These are phyloP conservation scores for Alternaria brassicae DNA, from an alignment of 2,329 filamentous ascomycete species.

Conservation along the genomic window DNA sequence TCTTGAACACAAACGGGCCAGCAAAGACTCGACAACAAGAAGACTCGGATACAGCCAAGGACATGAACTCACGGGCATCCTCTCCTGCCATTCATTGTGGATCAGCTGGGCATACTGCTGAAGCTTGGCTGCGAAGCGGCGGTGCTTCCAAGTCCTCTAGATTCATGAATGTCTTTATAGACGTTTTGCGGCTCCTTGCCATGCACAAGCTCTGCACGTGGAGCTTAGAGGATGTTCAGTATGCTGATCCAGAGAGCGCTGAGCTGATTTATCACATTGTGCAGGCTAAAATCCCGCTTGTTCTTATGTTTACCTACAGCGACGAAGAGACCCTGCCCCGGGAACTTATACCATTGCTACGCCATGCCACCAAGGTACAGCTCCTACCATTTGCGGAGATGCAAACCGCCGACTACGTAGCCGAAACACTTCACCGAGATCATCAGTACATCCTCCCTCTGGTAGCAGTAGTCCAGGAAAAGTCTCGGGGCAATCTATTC, in stretches of 20 bases:
- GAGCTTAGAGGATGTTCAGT: slow-evolving; percentile 87
- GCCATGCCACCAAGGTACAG: slow-evolving; percentile 67
- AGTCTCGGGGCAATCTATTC: slow-evolving; percentile 87
- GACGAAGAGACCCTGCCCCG: slow-evolving; percentile 51
- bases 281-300: slow-evolving; percentile 77
- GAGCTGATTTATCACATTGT: slow-evolving; percentile 85
- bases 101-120: slow-evolving; percentile 46
- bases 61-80: slow-evolving; percentile 34
- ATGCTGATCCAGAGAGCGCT: slow-evolving; percentile 85
- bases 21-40: slow-evolving; percentile 36
- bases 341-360: slow-evolving; percentile 49
- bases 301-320: slow-evolving; percentile 67
- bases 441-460: slow-evolving; percentile 77
- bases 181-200: slow-evolving; percentile 82
- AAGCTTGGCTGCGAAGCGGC: slow-evolving; percentile 56
- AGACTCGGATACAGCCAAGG: slow-evolving; percentile 26
- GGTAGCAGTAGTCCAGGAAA: slow-evolving; percentile 85
- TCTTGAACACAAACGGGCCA: slow-evolving; percentile 45
- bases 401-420: slow-evolving; percentile 83
- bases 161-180: slow-evolving; percentile 86
- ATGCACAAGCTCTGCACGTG: slow-evolving; percentile 87
- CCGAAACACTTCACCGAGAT: slow-evolving; percentile 76
- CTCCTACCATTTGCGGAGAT: slow-evolving; percentile 77
- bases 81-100: slow-evolving; percentile 50
- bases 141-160: slow-evolving; percentile 65